These are phyloP conservation scores for Diplodia seriata DNA, from an alignment of 2,329 filamentous ascomycete species.

Conservation along the genomic window DNA sequence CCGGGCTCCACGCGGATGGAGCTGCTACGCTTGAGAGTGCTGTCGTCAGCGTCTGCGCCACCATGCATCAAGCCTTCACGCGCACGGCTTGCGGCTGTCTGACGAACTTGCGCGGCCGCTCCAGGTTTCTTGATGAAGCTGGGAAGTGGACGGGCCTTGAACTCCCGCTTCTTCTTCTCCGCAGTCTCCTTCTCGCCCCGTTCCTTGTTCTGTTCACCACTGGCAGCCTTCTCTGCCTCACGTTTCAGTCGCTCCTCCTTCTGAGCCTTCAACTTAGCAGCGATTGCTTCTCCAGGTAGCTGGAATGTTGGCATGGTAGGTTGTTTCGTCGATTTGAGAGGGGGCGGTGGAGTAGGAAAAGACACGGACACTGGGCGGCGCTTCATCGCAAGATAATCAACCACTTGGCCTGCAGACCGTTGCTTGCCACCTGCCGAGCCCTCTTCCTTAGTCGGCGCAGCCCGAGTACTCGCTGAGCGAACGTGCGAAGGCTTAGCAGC, in stretches of 20 bases:
- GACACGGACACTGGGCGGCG: slow-evolving; percentile 56
- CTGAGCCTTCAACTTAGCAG: slow-evolving; percentile 60
- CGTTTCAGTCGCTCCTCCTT: slow-evolving; percentile 56
- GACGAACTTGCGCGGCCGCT: slow-evolving; percentile 48
- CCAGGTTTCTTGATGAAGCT: slow-evolving; percentile 41
- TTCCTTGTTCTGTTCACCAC: slow-evolving; percentile 10
- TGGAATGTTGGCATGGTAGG: slow-evolving; percentile 59
- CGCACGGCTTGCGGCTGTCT: slow-evolving; percentile 56
- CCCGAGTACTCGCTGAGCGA: slow-evolving; percentile 27
- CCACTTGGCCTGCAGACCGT: slow-evolving; percentile 9
- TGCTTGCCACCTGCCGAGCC: slow-evolving; percentile 10
- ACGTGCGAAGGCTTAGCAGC: slow-evolving; percentile 7
- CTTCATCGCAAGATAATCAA: slow-evolving; percentile 52
- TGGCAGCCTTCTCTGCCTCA: slow-evolving; percentile 37
- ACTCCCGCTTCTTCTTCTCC: slow-evolving; percentile 48
- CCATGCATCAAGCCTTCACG: slow-evolving; percentile 42
- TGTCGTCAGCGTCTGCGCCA: slow-evolving; percentile 5
- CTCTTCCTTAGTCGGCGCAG: slow-evolving; percentile 21
- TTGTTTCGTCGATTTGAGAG: slow-evolving; percentile 58
- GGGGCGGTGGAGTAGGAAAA: slow-evolving; percentile 56
- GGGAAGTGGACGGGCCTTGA: slow-evolving; percentile 58
- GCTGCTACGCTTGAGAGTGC: slow-evolving; percentile 20
- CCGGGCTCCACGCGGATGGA: slow-evolving; percentile 7
- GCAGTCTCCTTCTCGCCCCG: slow-evolving; percentile 42
- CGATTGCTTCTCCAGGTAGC: slow-evolving; percentile 61